These are phyloP conservation scores for Globisporangium alternatum DNA, from an alignment of 352 stramenopile genomes.

Conservation along the genomic window DNA sequence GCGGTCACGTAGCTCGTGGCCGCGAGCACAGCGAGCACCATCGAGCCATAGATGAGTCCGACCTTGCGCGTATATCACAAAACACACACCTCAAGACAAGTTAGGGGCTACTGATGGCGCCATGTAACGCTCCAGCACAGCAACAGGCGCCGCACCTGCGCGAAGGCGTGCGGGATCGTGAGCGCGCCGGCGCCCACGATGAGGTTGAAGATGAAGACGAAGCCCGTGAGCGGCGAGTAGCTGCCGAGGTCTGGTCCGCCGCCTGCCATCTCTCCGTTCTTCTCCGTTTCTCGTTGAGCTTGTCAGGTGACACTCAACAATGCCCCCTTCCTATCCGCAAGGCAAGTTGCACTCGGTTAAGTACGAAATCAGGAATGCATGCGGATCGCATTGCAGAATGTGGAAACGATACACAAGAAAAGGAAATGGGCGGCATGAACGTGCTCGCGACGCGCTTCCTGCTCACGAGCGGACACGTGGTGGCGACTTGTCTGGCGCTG, in stretches of 20 bases:
- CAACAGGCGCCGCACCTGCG: conserved; percentile 38
- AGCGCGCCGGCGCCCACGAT: conserved; percentile 85
- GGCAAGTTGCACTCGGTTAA: not conserved
- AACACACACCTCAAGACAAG: not conserved
- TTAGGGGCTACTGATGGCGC: not conserved
- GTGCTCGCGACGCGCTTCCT: conserved; percentile 47
- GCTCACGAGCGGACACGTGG: conserved; percentile 54
- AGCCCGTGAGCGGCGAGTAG: conserved; percentile 86
- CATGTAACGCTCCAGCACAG: not conserved
- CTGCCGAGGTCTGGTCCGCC: conserved; percentile 48
- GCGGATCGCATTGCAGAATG: not conserved
- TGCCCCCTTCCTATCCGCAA: not conserved
- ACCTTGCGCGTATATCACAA: conserved; percentile 30
- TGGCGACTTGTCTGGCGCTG: conserved; percentile 43
- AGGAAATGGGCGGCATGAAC: conserved; percentile 7
- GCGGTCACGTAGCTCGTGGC: conserved; percentile 77
- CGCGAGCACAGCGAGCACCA: conserved; percentile 54
- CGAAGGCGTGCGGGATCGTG: conserved; percentile 85
- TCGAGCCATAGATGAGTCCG: conserved; percentile 70
- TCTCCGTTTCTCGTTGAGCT: not conserved
- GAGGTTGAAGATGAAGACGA: conserved; percentile 92
- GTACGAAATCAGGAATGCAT: conserved; percentile 3
- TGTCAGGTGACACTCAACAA: not conserved
- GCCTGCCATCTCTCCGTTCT: conserved; percentile 39
- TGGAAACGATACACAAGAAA: not conserved